Evolutionary conservation across 805 yeast species (phyloP).

Genomic region (Sungouiella thailandica): DNA sequence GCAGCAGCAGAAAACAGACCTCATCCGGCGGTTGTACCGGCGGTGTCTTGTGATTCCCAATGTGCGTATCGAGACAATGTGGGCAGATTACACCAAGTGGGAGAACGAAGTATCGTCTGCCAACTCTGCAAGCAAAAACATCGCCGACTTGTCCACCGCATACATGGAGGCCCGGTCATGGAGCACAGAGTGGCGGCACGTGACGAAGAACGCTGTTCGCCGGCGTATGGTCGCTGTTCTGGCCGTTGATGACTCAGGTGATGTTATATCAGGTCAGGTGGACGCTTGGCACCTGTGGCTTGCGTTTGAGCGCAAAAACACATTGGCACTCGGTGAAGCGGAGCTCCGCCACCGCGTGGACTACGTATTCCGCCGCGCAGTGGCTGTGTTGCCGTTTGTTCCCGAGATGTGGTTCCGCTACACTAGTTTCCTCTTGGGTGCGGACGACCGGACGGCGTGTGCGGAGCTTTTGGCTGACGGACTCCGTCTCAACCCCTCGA

Average conservation of each 20-base stretch:
- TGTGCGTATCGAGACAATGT: slow-evolving; percentile 64
- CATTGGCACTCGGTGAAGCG: slow-evolving; percentile 52
- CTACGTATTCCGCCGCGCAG: slow-evolving; percentile 69
- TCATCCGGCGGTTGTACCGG: slow-evolving; percentile 68
- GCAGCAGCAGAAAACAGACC: slow-evolving; percentile 72
- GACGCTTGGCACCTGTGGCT: slow-evolving; percentile 70
- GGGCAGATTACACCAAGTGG: slow-evolving; percentile 80
- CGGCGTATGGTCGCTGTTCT: slow-evolving; percentile 32
- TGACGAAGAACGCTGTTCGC: slow-evolving; percentile 46
- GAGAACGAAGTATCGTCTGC: slow-evolving; percentile 67
- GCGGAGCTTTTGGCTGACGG: slow-evolving; percentile 51
- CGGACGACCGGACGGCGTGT: slow-evolving; percentile 31
- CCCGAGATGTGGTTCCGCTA: slow-evolving; percentile 78
- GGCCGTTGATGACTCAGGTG: slow-evolving; percentile 15
- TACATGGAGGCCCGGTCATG: slow-evolving; percentile 85
- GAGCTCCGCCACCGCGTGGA: slow-evolving; percentile 49
- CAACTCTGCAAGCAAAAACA: slow-evolving; percentile 76
- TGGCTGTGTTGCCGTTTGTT: slow-evolving; percentile 53
- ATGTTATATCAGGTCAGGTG: slow-evolving; percentile 38
- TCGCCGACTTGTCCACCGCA: slow-evolving; percentile 74
- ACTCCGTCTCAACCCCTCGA: slow-evolving; percentile 59
- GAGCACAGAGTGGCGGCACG: slow-evolving; percentile 61
- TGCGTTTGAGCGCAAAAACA: slow-evolving; percentile 71
- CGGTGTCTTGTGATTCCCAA: slow-evolving; percentile 73
- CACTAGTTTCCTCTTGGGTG: slow-evolving; percentile 30